Percentiles rank a stretch among this genome's conserved stretches.
Conservation (phyloP, 2,329 filamentous ascomycete species). For the Huntiella moniliformis region DNA sequence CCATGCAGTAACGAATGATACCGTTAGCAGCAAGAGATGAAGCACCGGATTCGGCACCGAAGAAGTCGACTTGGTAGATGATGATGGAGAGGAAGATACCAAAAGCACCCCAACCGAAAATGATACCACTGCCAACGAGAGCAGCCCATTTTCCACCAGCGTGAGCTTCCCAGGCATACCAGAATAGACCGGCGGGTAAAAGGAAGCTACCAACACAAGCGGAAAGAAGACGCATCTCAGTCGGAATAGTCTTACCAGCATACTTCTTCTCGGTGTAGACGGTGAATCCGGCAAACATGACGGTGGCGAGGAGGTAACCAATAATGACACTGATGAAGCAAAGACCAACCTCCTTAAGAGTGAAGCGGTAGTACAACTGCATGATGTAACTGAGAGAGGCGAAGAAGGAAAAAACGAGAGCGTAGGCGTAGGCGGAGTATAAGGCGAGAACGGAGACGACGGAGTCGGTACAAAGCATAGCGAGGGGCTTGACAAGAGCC, state of each 20-base stretch:
- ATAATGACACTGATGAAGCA: conserved; percentile 28
- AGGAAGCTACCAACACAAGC: conserved; percentile 39
- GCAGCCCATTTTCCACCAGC: conserved; percentile 29
- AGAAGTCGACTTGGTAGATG: conserved; percentile 14
- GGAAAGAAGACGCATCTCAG: conserved; percentile 38
- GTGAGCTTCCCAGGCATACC: conserved; percentile 39
- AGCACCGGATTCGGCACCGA: conserved; percentile 12
- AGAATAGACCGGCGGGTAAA: conserved; percentile 35
- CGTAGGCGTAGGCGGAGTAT: conserved; percentile 32
- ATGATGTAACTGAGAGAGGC: conserved; percentile 32
- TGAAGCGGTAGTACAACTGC: conserved; percentile 25
- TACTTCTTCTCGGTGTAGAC: conserved; percentile 24
- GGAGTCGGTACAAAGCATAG: conserved; percentile 43
- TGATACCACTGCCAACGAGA: conserved; percentile 30
- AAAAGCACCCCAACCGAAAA: conserved; percentile 42
- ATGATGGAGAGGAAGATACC: conserved; percentile 27
- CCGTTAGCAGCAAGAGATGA: conserved; percentile 38
- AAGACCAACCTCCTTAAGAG: conserved; percentile 22
- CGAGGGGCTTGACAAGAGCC: conserved; percentile 30
- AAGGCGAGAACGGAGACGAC: conserved; percentile 38
- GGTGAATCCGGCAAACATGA: conserved; percentile 14
- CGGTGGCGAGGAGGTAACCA: conserved; percentile 24
- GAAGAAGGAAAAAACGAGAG: conserved; percentile 34
- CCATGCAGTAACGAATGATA: conserved; percentile 35
- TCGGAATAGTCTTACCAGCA: conserved; percentile 23